Evolutionary conservation across 768 basidiomycete species (phyloP), one percentile per base, ranked within the genome.

Genomic region (Melanogaster broomeanus): DNA sequence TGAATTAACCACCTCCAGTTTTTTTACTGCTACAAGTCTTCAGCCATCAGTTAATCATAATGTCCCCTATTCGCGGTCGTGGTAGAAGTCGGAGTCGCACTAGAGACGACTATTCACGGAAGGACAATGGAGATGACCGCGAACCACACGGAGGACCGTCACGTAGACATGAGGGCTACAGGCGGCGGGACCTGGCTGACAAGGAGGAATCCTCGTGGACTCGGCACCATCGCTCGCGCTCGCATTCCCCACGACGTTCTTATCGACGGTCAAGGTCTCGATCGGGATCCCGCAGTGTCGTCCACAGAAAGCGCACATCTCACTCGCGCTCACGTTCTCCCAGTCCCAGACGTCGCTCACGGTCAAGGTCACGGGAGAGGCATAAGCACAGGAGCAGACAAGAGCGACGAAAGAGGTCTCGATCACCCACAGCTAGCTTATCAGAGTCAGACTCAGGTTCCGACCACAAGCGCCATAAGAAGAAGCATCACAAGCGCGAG

Each of bases 401-500:
- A 46, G 62, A 63, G 52, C 62, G 62, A 22, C 66, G 70, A 41
- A 66, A 65, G 51, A 51, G 67, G 52, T 70, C 69, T 28, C 63
- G 69, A 27, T 74, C 74, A 7, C 68, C 60, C 30, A 72, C 74
- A 35, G 77, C 77, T n/a, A 74, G 72, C 54, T 70, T 72, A n/a
- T 72, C 72, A 18, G 68, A 74, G 24, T 60, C 67, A 8, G 62
- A 58, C 31, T 59, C 69, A 50, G 60, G 57, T 59, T 61, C 69
- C 43, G 70, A 71, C 54, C 63, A 49, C n/a, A 72, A 56, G 55
- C 68, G 58, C 40, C 75, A 72, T 57, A 79, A 65, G 63, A 72
- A 81, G 64, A 61, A 78, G 62, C 68, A 68, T 42, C 69, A 76
- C 45, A 73, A 75, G 63, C 74, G 76, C 12, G 71, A 72, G 52